Percentiles rank a stretch among this genome's conserved stretches.
Conservation (phyloP, 208 protist genomes). For the Kentomonas sorsogonicus region DNA sequence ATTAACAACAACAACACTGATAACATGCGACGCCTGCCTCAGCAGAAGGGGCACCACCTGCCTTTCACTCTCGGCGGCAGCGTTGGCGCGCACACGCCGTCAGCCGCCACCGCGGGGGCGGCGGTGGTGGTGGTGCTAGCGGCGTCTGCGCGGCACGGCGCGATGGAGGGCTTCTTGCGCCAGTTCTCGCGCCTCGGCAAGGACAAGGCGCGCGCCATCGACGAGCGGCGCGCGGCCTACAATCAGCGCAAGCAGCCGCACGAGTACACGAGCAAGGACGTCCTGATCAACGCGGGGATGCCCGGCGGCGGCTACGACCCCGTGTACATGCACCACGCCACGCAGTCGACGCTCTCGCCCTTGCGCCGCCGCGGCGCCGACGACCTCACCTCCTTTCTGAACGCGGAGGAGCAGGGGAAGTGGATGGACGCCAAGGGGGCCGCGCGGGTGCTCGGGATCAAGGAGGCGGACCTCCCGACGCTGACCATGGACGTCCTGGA, state of each 20-base stretch:
- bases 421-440: constrained; percentile 81
- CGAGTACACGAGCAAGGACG: constrained; percentile 41
- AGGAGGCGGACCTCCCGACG: constrained; percentile 60
- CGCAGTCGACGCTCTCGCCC: constrained; percentile 38
- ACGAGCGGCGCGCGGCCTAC: too few relatives aligned
- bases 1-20: neutral
- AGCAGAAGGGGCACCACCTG: neutral
- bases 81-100: neutral
- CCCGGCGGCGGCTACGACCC: constrained; percentile 32
- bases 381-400: constrained; percentile 59
- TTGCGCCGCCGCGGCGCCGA: constrained; percentile 54
- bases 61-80: neutral
- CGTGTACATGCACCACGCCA: constrained; percentile 18
- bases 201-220: too few relatives aligned
- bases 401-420: constrained; percentile 63
- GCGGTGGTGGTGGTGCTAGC: constrained; percentile 3
- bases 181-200: too few relatives aligned
- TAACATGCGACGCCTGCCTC: too few relatives aligned
- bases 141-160: neutral
- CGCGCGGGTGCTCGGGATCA: constrained; percentile 75
- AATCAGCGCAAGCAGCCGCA: constrained; percentile 23
- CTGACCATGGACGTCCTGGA: constrained; percentile 43
- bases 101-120: neutral
- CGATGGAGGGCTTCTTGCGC: too few relatives aligned
- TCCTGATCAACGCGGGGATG: constrained; percentile 19